Evolutionary conservation across 2,329 filamentous ascomycete species (phyloP).

Genomic region (Talaromyces sp.): DNA sequence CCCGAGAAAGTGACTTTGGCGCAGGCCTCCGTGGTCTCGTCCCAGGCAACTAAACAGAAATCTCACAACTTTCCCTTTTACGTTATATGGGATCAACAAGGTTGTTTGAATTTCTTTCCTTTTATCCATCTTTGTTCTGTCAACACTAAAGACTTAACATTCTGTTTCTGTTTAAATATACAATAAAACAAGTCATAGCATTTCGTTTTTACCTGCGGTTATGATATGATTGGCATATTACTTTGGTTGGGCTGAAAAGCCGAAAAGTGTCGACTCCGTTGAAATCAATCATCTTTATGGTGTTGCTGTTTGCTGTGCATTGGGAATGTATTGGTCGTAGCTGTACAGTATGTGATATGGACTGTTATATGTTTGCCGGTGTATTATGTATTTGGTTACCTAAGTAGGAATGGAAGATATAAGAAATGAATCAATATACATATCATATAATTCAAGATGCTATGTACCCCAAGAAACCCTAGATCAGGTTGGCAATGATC

Average conservation of each 20-base stretch:
- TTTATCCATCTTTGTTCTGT: conserved; percentile 5
- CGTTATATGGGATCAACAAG: conserved; percentile 18
- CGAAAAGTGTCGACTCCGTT: conserved; percentile 3
- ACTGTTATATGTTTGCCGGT: background rate
- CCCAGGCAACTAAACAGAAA: conserved; percentile 42
- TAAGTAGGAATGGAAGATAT: background rate
- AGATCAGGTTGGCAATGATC: too few relatives aligned
- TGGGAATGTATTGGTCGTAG: conserved; percentile 1
- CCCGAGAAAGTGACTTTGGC: conserved; percentile 92
- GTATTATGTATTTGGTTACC: background rate
- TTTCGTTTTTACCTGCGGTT: background rate
- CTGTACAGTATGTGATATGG: conserved; percentile 6
- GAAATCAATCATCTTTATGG: conserved; percentile 3
- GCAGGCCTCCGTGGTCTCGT: conserved; percentile 69
- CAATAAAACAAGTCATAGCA: conserved; percentile 7
- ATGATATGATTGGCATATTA: conserved; percentile 6
- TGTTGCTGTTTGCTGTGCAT: conserved; percentile 7
- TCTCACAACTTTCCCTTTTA: conserved; percentile 19
- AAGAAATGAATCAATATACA: background rate
- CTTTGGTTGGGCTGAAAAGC: background rate
- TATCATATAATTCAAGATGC: background rate
- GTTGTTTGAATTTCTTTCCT: conserved; percentile 20
- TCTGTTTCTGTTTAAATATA: conserved; percentile 24
- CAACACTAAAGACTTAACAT: conserved; percentile 21
- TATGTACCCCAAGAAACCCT: background rate